phyloP scores from a whole-genome alignment of 768 basidiomycete species.

The Ephemerocybe angulata region DNA sequence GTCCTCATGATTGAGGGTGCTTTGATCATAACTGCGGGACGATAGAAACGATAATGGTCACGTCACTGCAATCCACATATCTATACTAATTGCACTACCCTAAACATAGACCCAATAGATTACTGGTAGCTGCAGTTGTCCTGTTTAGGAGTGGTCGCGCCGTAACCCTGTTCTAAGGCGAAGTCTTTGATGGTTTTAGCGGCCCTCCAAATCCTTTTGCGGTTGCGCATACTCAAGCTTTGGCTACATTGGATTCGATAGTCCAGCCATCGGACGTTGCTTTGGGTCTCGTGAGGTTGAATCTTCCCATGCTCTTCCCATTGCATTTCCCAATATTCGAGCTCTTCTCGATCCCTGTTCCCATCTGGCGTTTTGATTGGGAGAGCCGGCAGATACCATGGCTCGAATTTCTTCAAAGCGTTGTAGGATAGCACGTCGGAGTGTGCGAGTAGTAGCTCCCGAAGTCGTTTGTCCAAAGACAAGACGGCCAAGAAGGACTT shows the following conservation, averaged over 20 bases:
- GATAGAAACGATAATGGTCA: no score
- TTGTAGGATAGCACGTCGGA: not conserved
- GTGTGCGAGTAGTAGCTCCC: not conserved
- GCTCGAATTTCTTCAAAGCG: not conserved
- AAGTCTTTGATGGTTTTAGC: conserved; percentile 4
- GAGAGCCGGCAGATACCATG: not conserved
- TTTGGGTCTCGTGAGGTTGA: not conserved
- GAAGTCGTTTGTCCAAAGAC: not conserved
- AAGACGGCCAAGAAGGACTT: not conserved
- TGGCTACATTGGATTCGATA: conserved; percentile 9
- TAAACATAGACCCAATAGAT: no score
- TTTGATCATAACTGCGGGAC: no score
- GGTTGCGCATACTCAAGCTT: conserved; percentile 14
- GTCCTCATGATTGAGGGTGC: not conserved
- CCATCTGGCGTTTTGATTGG: not conserved
- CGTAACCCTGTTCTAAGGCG: not conserved
- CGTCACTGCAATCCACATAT: no score
- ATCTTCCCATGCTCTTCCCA: not conserved
- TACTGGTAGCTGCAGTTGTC: no score
- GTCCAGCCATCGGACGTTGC: not conserved
- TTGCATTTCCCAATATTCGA: conserved; percentile 1
- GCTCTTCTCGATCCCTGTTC: not conserved
- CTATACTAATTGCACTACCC: no score
- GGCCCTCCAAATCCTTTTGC: conserved; percentile 13
- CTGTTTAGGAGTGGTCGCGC: not conserved